Conservation (phyloP, 148 eudicot genomes). For the Mesembryanthemum crystallinum region DNA sequence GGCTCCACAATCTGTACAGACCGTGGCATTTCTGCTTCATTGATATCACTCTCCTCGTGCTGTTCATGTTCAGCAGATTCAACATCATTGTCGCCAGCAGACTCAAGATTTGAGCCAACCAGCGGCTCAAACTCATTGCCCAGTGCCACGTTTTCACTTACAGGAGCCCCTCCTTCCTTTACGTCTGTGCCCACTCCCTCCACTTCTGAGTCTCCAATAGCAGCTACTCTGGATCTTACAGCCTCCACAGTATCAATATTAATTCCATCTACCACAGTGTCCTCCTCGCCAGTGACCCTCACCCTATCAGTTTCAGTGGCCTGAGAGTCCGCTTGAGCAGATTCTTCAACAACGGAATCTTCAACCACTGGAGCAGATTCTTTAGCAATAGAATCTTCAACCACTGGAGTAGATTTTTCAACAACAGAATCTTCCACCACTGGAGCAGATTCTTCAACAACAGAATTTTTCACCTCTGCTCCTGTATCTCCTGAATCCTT, state of each 20-base stretch:
- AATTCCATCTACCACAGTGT: constrained; percentile 33
- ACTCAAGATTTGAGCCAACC: constrained; percentile 23
- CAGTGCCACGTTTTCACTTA: constrained; percentile 15
- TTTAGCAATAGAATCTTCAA: constrained; percentile 20
- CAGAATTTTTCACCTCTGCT: background rate
- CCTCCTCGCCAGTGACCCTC: constrained; percentile 33
- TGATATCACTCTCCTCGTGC: background rate
- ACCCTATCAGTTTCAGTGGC: constrained; percentile 18
- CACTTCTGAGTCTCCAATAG: constrained; percentile 24
- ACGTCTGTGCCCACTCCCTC: constrained; percentile 11
- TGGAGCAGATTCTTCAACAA: constrained; percentile 25
- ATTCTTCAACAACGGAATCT: constrained; percentile 26
- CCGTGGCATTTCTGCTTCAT: constrained; percentile 17
- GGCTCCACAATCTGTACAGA: constrained; percentile 17
- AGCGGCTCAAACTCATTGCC: constrained; percentile 30
- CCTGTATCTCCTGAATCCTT: constrained; percentile 6
- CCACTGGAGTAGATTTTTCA: background rate
- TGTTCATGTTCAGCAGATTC: constrained; percentile 17
- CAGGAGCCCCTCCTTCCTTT: constrained; percentile 17
- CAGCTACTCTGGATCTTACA: constrained; percentile 36
- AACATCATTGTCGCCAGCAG: constrained; percentile 8
- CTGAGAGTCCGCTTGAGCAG: constrained; percentile 12
- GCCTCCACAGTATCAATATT: constrained; percentile 30
- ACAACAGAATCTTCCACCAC: constrained; percentile 14
- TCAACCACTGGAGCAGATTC: constrained; percentile 13